Evolutionary conservation across 2,329 filamentous ascomycete species (phyloP).

Genomic region (Diatrype stigma): DNA sequence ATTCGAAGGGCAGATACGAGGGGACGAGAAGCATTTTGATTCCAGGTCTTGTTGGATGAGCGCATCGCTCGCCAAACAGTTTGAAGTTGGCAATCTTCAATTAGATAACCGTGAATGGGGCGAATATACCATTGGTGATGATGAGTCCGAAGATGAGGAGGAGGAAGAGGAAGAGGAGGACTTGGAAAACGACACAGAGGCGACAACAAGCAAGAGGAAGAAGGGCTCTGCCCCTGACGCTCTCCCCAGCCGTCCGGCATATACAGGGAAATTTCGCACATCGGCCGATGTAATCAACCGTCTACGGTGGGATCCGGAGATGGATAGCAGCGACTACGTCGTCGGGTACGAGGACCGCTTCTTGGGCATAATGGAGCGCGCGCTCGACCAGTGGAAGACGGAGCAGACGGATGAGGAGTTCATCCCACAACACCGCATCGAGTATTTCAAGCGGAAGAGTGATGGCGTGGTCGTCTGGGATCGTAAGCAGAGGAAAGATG

Average conservation of each 20-base stretch:
- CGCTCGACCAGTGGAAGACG: slow-evolving; percentile 53
- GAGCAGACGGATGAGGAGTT: slow-evolving; percentile 64
- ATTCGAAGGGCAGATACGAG: slow-evolving; percentile 45
- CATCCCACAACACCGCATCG: slow-evolving; percentile 60
- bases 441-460: slow-evolving; percentile 54
- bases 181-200: slow-evolving; percentile 23
- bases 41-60: slow-evolving; percentile 45
- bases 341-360: slow-evolving; percentile 62
- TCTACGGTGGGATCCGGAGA: slow-evolving; percentile 54
- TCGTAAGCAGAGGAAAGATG: slow-evolving; percentile 46
- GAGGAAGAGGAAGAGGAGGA: slow-evolving; percentile 41
- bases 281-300: slow-evolving; percentile 56
- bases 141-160: slow-evolving; percentile 29
- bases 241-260: slow-evolving; percentile 24
- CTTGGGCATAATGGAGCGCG: slow-evolving; percentile 48
- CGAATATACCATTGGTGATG: slow-evolving; percentile 36
- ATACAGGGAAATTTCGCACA: slow-evolving; percentile 47
- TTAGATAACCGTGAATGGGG: slow-evolving; percentile 49
- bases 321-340: slow-evolving; percentile 49
- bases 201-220: slow-evolving; percentile 15
- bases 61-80: slow-evolving; percentile 32
- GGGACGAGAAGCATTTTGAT: slow-evolving; percentile 46
- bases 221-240: slow-evolving; percentile 10
- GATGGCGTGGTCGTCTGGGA: slow-evolving; percentile 55
- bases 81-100: slow-evolving; percentile 37